Percentiles rank a stretch among this genome's conserved stretches.
Evolutionary conservation across 2,329 filamentous ascomycete genomes (phyloP).

Genomic region (Pyrenochaeta sp.): DNA sequence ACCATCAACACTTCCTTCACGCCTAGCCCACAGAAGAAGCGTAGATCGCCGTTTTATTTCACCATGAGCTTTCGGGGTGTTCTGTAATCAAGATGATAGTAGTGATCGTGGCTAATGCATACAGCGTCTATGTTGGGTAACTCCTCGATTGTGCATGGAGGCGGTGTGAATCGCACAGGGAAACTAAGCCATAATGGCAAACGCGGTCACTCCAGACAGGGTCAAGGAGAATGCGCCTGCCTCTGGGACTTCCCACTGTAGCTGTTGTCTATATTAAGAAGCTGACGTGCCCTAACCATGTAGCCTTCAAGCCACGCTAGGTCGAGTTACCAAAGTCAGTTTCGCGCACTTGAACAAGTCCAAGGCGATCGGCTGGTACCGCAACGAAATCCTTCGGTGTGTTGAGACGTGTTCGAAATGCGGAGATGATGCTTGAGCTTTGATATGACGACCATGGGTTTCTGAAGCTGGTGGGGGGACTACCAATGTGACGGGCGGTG

Average conservation of each 20-base stretch:
- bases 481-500: conserved; percentile 54
- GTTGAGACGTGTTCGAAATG: conserved; percentile 49
- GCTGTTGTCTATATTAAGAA: conserved; percentile 57
- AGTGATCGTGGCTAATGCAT: conserved; percentile 65
- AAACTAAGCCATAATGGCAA: conserved; percentile 56
- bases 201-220: conserved; percentile 63
- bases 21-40: conserved; percentile 55
- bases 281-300: conserved; percentile 62
- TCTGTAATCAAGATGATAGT: conserved; percentile 62
- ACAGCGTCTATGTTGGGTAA: conserved; percentile 62
- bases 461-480: conserved; percentile 55
- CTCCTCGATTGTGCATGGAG: conserved; percentile 60
- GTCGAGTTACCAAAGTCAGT: conserved; percentile 50
- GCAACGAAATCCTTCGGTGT: conserved; percentile 57
- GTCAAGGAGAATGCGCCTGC: conserved; percentile 60
- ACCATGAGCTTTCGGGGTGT: conserved; percentile 55
- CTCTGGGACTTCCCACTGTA: conserved; percentile 40
- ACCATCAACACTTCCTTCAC: conserved; percentile 49
- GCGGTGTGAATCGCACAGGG: conserved; percentile 61
- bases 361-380: conserved; percentile 51
- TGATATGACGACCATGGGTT: conserved; percentile 61
- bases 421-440: conserved; percentile 28
- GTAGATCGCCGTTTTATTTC: conserved; percentile 47
- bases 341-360: conserved; percentile 54
- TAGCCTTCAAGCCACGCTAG: conserved; percentile 52